Base-by-base conservation (phyloP, 257 asterid genomes). In the Plantago ovata region DNA sequence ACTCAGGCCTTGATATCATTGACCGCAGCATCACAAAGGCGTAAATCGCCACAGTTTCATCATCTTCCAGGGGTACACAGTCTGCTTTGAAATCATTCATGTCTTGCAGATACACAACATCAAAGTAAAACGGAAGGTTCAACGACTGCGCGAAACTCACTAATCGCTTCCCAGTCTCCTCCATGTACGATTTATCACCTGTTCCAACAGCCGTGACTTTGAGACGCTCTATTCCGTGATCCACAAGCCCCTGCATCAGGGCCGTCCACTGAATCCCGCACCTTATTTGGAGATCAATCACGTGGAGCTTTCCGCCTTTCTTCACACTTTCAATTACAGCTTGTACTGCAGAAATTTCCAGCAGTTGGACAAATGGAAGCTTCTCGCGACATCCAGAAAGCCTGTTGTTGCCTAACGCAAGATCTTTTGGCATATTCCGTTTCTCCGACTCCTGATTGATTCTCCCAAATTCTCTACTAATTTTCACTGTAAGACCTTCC, bases 231-330 rank as follows among this genome's bases (percentile, higher is more conserved):
- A 61, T 66, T 2, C 66, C 69, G 43, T 45, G 39, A 13, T 80
- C 84, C 5, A 63, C 51, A 4, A 83, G 77, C 65, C 89, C 92
- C 56, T 83, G 85, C 80, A 85, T 78, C 63, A 85, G 22, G 41
- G 79, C 75, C 1, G 79, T 83, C 86, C 92, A 85, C 0, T 81
- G 86, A 3, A 83, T 55, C 10, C 95, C 95, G 33, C 89, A 76
- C 66, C 92, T 71, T 64, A 85, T 73, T 42, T 83, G 83, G 19
- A 85, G 82, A 74, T 85, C 95, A 23, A 85, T 59, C 60, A 85
- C 15, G 28, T 85, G 95, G 72, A 85, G 70, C 55, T 69, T 80
- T 13, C 45, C 21, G 14, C 75, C 63, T 0, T 44, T 56, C 15
- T 50, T 60, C 24, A 81, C 73, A 49, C 67, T 66, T 41, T 85